Conservation (phyloP, 805 yeast genomes). For the Limtongia smithiae region DNA sequence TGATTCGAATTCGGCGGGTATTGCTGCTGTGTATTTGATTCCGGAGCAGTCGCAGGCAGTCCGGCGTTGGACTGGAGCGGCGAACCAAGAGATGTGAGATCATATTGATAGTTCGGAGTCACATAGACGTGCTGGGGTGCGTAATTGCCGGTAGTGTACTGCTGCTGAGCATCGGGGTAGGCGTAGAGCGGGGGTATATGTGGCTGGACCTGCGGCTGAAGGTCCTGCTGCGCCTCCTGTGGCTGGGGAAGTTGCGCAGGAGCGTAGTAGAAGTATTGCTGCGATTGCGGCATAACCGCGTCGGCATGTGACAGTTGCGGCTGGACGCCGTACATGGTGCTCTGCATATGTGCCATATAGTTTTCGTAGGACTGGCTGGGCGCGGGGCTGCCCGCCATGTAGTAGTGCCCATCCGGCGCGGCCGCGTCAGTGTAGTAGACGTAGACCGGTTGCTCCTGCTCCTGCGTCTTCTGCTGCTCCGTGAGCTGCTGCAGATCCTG, state of each 20-base stretch:
- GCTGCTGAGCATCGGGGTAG: neutral
- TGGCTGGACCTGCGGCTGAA: neutral
- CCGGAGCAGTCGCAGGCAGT: too few relatives aligned
- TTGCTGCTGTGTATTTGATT: too few relatives aligned
- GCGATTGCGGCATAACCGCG: neutral
- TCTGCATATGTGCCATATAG: slow-evolving; percentile 11
- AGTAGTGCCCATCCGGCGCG: neutral
- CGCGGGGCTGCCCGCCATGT: neutral
- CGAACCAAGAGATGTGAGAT: too few relatives aligned
- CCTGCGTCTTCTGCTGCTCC: neutral
- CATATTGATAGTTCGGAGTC: too few relatives aligned
- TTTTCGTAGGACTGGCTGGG: neutral
- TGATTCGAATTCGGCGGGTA: too few relatives aligned
- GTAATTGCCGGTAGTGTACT: too few relatives aligned
- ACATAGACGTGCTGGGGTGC: too few relatives aligned
- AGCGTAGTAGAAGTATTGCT: neutral
- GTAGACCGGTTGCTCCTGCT: neutral
- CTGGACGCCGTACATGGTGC: neutral
- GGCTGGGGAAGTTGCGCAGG: neutral
- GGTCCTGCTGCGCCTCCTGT: slow-evolving; percentile 10
- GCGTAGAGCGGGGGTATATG: neutral
- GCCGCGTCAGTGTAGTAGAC: neutral
- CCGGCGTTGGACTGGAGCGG: too few relatives aligned
- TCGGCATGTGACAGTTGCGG: slow-evolving; percentile 4
- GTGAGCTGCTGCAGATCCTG: neutral